Percentiles rank a stretch among this genome's conserved stretches.
Evolutionary conservation across 129 eudicot genomes (phyloP).

Genomic region (Arctium minus): DNA sequence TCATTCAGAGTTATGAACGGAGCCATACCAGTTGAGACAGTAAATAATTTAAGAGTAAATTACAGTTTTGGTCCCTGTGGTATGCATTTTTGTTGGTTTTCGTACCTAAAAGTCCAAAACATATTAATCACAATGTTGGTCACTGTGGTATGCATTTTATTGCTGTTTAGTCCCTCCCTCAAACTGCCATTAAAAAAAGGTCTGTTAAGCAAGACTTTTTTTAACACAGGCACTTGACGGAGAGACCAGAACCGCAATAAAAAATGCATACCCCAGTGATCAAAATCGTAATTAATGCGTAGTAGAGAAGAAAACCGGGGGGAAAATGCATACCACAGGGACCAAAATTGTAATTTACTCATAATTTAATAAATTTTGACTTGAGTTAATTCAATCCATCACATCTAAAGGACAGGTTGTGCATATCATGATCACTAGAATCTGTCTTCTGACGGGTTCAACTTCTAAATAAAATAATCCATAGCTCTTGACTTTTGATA

Average conservation of each 20-base stretch:
- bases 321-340: background rate
- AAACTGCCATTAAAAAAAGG: background rate
- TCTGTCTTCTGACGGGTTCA: background rate
- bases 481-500: no score
- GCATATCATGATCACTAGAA: background rate
- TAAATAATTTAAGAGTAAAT: background rate
- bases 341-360: background rate
- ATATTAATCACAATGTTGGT: background rate
- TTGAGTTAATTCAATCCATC: background rate
- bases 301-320: background rate
- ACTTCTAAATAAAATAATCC: background rate
- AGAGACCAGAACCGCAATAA: background rate
- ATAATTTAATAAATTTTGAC: background rate
- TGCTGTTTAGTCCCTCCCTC: background rate
- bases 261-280: background rate
- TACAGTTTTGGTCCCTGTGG: background rate
- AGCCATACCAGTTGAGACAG: background rate
- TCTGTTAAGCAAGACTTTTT: background rate
- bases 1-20: background rate
- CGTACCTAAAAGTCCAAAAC: background rate
- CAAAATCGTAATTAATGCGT: background rate
- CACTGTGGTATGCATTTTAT: background rate
- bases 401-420: background rate
- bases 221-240: background rate
- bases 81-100: background rate